These are phyloP conservation scores for Hondaea fermentalgiana DNA, from an alignment of 108 stramenopile species.

Conservation along the genomic window DNA sequence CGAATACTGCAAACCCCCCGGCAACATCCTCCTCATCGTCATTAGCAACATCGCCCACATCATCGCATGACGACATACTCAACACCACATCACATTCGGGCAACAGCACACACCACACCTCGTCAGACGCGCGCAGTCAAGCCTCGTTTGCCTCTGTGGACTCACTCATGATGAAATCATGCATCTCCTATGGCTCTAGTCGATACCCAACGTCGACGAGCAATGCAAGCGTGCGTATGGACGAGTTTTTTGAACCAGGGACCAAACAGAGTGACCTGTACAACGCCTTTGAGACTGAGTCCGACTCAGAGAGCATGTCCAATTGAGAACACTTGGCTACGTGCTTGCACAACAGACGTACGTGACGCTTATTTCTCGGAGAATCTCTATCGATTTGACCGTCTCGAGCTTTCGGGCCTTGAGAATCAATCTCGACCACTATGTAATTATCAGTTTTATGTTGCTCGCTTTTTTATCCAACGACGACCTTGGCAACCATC, in stretches of 20 bases:
- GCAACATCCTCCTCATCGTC: too few relatives aligned
- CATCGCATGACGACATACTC: too few relatives aligned
- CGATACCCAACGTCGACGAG: not conserved
- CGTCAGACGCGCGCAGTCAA: not conserved
- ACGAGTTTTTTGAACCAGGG: not conserved
- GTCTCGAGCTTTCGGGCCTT: too few relatives aligned
- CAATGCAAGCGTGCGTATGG: not conserved
- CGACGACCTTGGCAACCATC: too few relatives aligned
- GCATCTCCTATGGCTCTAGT: not conserved
- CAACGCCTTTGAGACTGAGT: not conserved
- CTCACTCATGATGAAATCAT: not conserved
- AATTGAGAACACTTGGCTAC: not conserved
- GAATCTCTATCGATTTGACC: too few relatives aligned
- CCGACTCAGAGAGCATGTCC: not conserved
- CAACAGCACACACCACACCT: not conserved
- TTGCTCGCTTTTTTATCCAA: too few relatives aligned
- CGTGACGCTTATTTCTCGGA: not conserved
- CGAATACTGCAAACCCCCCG: too few relatives aligned
- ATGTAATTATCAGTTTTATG: too few relatives aligned
- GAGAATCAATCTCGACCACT: too few relatives aligned
- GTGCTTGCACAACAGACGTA: not conserved
- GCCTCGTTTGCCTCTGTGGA: not conserved
- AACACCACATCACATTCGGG: too few relatives aligned
- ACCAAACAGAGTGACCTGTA: conserved; percentile 2
- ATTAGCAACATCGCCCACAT: too few relatives aligned